These are phyloP conservation scores for Apophysomyces sp. DNA, from an alignment of 371 early-diverging fungal genomes.

Conservation along the genomic window DNA sequence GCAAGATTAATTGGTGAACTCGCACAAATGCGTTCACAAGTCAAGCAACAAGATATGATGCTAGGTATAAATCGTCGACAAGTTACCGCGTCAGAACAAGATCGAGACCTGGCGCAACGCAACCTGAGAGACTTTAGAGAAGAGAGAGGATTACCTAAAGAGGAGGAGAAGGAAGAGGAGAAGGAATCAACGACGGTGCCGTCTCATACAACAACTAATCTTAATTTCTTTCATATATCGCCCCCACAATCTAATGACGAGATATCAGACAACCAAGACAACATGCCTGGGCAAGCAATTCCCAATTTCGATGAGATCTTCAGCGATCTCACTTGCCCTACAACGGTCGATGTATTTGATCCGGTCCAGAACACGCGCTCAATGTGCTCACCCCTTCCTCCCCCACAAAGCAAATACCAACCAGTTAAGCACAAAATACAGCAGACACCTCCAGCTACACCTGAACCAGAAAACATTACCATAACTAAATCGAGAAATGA, in stretches of 20 bases:
- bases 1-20: conserved; percentile 20
- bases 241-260: not conserved
- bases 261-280: not conserved
- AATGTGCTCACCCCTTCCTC: not conserved
- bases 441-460: not conserved
- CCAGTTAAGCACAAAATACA: not conserved
- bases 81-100: conserved; percentile 38
- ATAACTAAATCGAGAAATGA: not conserved
- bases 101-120: conserved; percentile 23
- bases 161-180: conserved; percentile 1
- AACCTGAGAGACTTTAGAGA: conserved; percentile 28
- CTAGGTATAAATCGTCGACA: conserved; percentile 36
- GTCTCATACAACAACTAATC: not conserved
- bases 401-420: not conserved
- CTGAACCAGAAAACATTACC: not conserved
- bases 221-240: not conserved
- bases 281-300: not conserved
- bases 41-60: conserved; percentile 37
- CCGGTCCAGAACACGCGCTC: not conserved
- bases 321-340: not conserved
- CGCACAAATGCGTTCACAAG: conserved; percentile 22
- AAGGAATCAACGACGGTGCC: not conserved
- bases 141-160: conserved; percentile 12
- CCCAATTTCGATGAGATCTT: not conserved
- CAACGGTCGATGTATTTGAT: not conserved